Evolutionary conservation across 2,329 filamentous ascomycete genomes (phyloP).

Genomic region (Cercospora sp.): DNA sequence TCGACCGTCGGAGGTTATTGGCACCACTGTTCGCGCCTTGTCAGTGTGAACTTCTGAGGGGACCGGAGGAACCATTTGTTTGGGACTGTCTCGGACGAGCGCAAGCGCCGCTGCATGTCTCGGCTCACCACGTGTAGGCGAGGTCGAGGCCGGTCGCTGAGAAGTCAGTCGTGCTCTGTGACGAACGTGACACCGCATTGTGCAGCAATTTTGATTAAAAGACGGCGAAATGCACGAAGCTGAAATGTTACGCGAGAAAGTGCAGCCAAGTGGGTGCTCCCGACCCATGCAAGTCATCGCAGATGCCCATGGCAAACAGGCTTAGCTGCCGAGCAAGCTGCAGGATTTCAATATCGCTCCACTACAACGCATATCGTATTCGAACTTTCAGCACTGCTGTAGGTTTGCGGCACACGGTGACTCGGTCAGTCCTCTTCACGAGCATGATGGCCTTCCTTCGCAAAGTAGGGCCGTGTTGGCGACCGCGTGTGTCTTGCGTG

Average conservation of each 20-base stretch:
- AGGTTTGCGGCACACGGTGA: not conserved
- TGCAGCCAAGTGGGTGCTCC: not conserved
- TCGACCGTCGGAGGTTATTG: not conserved
- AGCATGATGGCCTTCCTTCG: not conserved
- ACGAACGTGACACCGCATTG: not conserved
- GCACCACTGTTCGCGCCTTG: not conserved
- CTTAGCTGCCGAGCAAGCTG: slow-evolving; percentile 1
- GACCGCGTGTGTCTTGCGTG: not conserved
- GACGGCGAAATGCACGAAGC: not conserved
- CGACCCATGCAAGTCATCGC: slow-evolving; percentile 5
- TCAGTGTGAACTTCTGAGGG: not conserved
- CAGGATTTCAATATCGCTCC: slow-evolving; percentile 6
- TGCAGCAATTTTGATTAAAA: not conserved
- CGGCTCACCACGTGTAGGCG: not conserved
- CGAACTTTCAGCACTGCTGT: not conserved
- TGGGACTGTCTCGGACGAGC: not conserved
- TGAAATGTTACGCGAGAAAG: not conserved
- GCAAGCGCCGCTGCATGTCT: not conserved
- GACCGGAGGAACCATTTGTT: not conserved
- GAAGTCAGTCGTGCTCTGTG: not conserved
- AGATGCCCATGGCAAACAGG: not conserved
- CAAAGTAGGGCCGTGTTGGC: not conserved
- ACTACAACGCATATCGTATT: slow-evolving; percentile 3
- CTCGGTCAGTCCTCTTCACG: not conserved
- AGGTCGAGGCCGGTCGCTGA: not conserved